Evolutionary conservation across 2,329 filamentous ascomycete species (phyloP).

Genomic region (Macrophomina pseudophaseolina): DNA sequence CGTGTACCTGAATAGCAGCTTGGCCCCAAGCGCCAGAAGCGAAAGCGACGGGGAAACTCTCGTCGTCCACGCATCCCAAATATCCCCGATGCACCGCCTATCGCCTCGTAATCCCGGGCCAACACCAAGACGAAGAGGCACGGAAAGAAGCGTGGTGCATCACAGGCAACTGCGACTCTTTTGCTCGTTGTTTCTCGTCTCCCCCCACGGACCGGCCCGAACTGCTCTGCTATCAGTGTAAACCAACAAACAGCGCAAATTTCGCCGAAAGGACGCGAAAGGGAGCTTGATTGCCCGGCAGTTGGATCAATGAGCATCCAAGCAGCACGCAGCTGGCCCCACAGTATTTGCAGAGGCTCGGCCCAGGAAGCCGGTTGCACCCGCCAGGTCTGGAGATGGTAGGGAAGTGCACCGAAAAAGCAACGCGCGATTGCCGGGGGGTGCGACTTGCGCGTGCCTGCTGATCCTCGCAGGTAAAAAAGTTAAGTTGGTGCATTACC

Average conservation of each 20-base stretch:
- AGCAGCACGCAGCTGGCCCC: neutral
- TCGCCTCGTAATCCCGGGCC: neutral
- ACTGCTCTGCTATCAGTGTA: neutral
- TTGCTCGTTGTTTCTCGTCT: neutral
- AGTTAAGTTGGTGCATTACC: conserved; percentile 2
- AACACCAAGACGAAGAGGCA: neutral
- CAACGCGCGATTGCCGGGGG: neutral
- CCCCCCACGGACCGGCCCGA: conserved; percentile 4
- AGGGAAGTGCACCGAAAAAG: neutral
- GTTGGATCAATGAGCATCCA: neutral
- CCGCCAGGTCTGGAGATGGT: neutral
- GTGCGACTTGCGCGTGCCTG: neutral
- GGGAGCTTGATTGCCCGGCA: neutral
- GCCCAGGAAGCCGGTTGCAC: conserved; percentile 1
- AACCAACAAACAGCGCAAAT: neutral
- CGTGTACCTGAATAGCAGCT: neutral
- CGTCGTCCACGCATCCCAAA: neutral
- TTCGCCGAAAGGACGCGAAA: neutral
- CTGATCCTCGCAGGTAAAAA: neutral
- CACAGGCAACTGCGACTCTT: neutral
- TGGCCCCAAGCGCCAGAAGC: neutral
- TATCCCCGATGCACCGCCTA: neutral
- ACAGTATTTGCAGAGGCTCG: neutral
- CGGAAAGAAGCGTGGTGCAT: neutral
- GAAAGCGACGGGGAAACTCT: conserved; percentile 6